Base-by-base conservation (phyloP, 495 filamentous ascomycete species). In the Trichoderma virens region DNA sequence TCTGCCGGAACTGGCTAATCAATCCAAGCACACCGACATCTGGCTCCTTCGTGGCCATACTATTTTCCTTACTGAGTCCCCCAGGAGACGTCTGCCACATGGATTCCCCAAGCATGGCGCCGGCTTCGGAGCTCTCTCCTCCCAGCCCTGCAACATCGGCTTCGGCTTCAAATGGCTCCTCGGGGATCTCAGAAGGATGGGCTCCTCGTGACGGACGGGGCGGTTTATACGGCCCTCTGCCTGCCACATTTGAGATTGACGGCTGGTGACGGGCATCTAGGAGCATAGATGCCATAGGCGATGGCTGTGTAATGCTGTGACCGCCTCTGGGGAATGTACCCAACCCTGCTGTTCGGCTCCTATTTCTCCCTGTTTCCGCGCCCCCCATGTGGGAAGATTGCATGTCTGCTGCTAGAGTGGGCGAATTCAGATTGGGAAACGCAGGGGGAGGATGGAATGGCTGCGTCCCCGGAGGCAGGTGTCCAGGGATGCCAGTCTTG, bases 211-310 rank as follows among this genome's bases (percentile, higher is more conserved):
- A 76, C 31, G 72, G 73, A 5, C 77, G 69, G n/a, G n/a, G n/a
- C 63, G 75, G 47, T 66, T 73, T 62, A 64, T 78, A 72, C 66
- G 78, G 74, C 73, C 81, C 74, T 67, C 83, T 73, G 8, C 65
- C 70, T 5, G 73, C 71, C 20, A 77, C 73, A 30, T 73, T 72
- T 14, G 83, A 82, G 5, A 77, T 71, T 0, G 86, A 83, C 7
- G 91, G 93, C 67, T 95, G 91, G 68, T 97, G 90, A 69, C 92
- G 91, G 5, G 91, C 88, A 71, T 97, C 91, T 3, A 96, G 80
- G 5, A 96, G 79, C 64, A 93, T 86, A 3, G 90, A 94, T 9
- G 85, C 83, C 78, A 87, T 83, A 6, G 85, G 85, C 7, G 82
- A 84, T 1, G 78, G 76, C 16, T 79, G 75, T 13, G 72, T 62